Evolutionary conservation across 2,329 filamentous ascomycete species (phyloP), one percentile per base, ranked within the genome.

Genomic region (Fragosphaeria purpurea): DNA sequence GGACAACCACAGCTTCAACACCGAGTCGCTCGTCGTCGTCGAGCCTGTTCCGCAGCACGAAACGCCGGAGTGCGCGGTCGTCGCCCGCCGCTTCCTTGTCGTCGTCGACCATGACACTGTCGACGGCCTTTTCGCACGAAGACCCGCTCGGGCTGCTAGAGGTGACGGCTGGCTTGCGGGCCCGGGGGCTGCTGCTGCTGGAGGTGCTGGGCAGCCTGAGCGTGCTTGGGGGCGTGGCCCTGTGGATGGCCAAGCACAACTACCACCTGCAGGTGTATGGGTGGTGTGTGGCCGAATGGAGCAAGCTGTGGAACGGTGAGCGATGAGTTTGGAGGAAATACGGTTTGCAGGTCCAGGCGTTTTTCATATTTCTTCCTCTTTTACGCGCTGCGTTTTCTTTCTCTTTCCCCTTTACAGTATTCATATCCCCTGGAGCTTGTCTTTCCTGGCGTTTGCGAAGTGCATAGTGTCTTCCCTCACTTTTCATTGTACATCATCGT

Each of bases 131-230:
- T 11, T 35, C 51, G 2, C 74, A 80, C 37, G 76, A 86, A 53
- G 90, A 96, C 63, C 90, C 90, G 1, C 72, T 95, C 0, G 89
- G 89, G 0, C 65, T 95, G 38, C 73, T 94, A 47, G 75, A 82
- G 54, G 76, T 89, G 56, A 78, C 79, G 3, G 80, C 85, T 22
- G 77, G 80, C 38, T 61, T 94, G 40, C 81, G 76, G 58, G 74
- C 75, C 43, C 77, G 75, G 44, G 79, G 86, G 0, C 82, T 82
- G 70, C 65, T 85, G 44, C 76, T 85, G 1, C 69, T 94, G 39
- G 85, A 90, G 62, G 70, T 94, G 6, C 66, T 90, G 30, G 85
- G 88, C 11, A 81, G 85, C 47, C 72, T 89, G 48, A 83, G 88
- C 0, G 69, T 93, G 33, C 63, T 94, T 4, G 85, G 88, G 4